These are phyloP conservation scores for Phlebopus sp. DNA, from an alignment of 1,284 basidiomycete species.

Conservation along the genomic window DNA sequence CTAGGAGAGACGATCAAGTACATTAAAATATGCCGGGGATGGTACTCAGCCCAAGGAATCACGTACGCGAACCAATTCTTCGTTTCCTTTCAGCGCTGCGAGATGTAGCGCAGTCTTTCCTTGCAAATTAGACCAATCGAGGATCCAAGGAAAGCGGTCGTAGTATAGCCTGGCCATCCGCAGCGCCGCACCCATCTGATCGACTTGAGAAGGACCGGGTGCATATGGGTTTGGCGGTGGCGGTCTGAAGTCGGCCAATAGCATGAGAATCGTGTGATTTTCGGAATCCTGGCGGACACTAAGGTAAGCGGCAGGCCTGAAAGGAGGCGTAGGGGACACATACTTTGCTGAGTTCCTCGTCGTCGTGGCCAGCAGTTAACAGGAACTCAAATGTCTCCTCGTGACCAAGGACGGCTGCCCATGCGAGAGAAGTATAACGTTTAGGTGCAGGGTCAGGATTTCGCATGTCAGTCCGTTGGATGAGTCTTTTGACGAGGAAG, in stretches of 20 bases:
- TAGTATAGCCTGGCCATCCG: conserved; percentile 81
- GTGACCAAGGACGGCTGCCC: conserved; percentile 81
- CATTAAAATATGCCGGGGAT: conserved; percentile 15
- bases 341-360: conserved; percentile 85
- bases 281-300: conserved; percentile 67
- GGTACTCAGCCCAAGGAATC: conserved; percentile 4
- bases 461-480: conserved; percentile 80
- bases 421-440: conserved; percentile 83
- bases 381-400: conserved; percentile 90
- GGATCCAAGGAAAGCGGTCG: conserved; percentile 77
- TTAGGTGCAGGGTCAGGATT: conserved; percentile 77
- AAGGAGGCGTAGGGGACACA: conserved; percentile 30
- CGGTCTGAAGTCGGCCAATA: conserved; percentile 76
- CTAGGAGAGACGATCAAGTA: conserved; percentile 38
- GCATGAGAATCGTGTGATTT: conserved; percentile 86
- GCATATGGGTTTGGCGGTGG: conserved; percentile 46
- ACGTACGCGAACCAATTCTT: conserved; percentile 80
- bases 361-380: conserved; percentile 81
- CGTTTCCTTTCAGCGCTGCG: conserved; percentile 85
- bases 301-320: conserved; percentile 12
- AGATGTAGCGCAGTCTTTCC: conserved; percentile 90
- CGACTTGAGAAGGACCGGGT: conserved; percentile 47
- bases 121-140: conserved; percentile 87
- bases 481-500: conserved; percentile 80
- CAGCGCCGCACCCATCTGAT: conserved; percentile 66